Base-by-base conservation (phyloP, 495 filamentous ascomycete species). In the Lindgomyces ingoldianus region DNA sequence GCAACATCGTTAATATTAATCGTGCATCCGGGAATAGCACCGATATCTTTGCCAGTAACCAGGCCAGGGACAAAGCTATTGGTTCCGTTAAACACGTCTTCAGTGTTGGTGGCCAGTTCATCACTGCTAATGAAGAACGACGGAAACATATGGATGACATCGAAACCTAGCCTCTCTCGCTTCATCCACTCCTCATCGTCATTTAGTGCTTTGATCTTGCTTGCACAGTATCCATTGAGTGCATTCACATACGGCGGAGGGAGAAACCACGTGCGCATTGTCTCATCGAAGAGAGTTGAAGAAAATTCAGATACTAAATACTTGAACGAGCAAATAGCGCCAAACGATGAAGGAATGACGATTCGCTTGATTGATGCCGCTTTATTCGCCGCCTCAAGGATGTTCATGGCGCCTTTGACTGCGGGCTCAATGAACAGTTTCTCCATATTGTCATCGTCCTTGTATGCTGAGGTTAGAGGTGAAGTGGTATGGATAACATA, bases 401-500 rank as follows among this genome's bases (percentile, higher is more conserved):
- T 69, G 14, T 68, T 64, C 10, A 75, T 50, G 6, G 78, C 78
- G 0, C 68, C 71, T 12, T 77, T 65, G 8, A 80, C 63, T 12
- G 78, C 77, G 9, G 79, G 77, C 11, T 61, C 27, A 42, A 79
- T 72, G 27, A 77, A 53, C 41, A 73, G 65, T 1, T 53, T 58
- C 3, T 74, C 70, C 14, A 11, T 18, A 25, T 70, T 56, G 16
- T 64, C 63, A 8, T 21, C 44, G 1, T 50, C 44, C n/a, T 58
- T 60, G 30, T 49, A 50, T 22, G 69, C 70, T 9, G 62, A 57
- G 21, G 68, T 25, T 19, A 73, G 36, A 0, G 83, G 81, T 42
- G 81, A 81, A 0, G 83, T 82, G 27, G 81, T 67, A 64, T 86
- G 83, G 59, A 85, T 77, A 57, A 83, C 74, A 60, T 78, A 78